These are phyloP conservation scores for Galerina marginata DNA, from an alignment of 768 basidiomycete species.

Conservation along the genomic window DNA sequence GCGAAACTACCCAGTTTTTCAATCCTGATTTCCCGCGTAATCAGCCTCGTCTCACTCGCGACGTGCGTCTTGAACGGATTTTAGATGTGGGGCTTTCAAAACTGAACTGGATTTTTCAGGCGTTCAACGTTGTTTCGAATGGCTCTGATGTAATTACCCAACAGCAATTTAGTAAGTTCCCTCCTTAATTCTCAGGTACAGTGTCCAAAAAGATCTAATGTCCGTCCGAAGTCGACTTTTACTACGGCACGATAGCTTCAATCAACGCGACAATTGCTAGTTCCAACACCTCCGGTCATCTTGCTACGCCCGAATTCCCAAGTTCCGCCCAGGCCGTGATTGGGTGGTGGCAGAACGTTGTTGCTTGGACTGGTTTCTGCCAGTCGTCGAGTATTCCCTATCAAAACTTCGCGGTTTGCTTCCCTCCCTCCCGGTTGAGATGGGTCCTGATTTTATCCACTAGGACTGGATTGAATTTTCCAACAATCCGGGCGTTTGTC, in stretches of 20 bases:
- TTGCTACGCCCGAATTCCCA: background rate
- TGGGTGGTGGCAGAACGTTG: slow-evolving; percentile 1
- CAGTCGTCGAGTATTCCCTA: background rate
- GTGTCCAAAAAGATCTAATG: background rate
- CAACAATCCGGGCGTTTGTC: background rate
- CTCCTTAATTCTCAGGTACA: background rate
- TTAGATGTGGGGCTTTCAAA: background rate
- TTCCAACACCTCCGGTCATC: background rate
- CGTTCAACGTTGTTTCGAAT: slow-evolving; percentile 1
- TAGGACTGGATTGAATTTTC: slow-evolving; percentile 4
- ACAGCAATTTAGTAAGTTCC: background rate
- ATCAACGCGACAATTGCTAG: background rate
- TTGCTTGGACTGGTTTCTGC: slow-evolving; percentile 3
- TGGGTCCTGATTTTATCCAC: background rate
- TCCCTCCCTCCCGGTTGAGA: no score
- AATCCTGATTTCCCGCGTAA: background rate
- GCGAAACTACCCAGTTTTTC: background rate
- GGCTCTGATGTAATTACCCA: background rate
- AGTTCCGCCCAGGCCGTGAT: background rate
- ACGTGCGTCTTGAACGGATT: background rate
- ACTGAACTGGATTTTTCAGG: background rate
- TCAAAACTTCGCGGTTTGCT: background rate
- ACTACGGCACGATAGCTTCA: slow-evolving; percentile 2
- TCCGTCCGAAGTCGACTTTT: background rate
- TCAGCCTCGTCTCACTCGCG: background rate